Percentiles rank a stretch among this genome's conserved stretches.
Conservation (phyloP, 176 grass and related monocot genomes). For the Zizania latifolia region DNA sequence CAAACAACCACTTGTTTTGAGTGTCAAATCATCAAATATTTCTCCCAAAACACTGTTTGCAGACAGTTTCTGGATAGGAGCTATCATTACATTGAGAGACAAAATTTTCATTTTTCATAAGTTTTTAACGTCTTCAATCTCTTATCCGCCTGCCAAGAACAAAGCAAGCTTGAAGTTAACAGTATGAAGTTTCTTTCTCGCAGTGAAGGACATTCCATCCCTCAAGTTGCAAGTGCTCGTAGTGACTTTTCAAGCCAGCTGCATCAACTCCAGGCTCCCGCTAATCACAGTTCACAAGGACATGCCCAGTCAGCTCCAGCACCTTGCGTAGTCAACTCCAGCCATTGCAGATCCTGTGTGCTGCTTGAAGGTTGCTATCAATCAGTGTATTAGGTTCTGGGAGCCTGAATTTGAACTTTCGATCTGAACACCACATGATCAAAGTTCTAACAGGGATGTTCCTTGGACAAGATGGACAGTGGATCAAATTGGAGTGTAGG, state of each 20-base stretch:
- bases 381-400: not conserved
- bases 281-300: not conserved
- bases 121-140: not conserved
- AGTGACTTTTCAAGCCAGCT: not conserved
- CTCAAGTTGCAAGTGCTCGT: not conserved
- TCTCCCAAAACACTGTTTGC: too few relatives aligned
- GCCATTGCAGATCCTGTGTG: not conserved
- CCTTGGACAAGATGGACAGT: not conserved
- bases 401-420: not conserved
- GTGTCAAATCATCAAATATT: too few relatives aligned
- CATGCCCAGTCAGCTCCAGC: not conserved
- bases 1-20: too few relatives aligned
- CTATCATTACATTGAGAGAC: not conserved
- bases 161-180: not conserved
- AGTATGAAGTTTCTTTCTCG: not conserved
- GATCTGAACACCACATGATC: not conserved
- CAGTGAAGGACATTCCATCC: not conserved
- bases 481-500: not conserved
- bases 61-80: not conserved
- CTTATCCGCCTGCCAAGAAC: not conserved
- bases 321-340: not conserved
- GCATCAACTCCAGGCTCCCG: conserved; percentile 2
- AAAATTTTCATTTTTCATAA: not conserved
- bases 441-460: not conserved
- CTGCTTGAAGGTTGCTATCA: not conserved